Evolutionary conservation across 2,329 filamentous ascomycete genomes (phyloP).

Genomic region (Taxawa tesnikishii): DNA sequence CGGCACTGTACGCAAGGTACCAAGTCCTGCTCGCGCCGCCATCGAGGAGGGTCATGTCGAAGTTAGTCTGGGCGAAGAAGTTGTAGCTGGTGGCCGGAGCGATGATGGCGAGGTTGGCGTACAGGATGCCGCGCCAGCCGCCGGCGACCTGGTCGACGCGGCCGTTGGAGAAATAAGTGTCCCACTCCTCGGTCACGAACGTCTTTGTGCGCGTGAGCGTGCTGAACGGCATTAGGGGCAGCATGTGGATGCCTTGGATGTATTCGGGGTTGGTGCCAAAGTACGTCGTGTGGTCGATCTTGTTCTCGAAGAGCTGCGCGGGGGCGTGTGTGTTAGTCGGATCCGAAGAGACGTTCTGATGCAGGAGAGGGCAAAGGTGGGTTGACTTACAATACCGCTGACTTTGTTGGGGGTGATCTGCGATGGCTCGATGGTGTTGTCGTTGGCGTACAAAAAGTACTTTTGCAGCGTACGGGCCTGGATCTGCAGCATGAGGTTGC

Average conservation of each 20-base stretch:
- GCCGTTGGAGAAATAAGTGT: constrained; percentile 59
- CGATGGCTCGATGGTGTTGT: constrained; percentile 60
- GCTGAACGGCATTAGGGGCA: constrained; percentile 59
- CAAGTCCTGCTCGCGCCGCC: constrained; percentile 74
- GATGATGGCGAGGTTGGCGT: constrained; percentile 68
- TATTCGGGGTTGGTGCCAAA: constrained; percentile 46
- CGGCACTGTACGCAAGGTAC: constrained; percentile 71
- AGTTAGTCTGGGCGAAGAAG: constrained; percentile 59
- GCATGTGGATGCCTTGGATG: constrained; percentile 64
- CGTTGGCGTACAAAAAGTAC: constrained; percentile 69
- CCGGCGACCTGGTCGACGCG: constrained; percentile 53
- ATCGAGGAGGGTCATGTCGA: constrained; percentile 60
- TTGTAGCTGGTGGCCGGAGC: constrained; percentile 57
- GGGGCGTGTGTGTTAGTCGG: constrained; percentile 10
- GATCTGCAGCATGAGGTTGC: constrained; percentile 74
- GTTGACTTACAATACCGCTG: constrained; percentile 34
- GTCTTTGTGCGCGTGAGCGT: constrained; percentile 50
- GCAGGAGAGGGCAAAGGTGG: no score
- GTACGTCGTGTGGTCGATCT: constrained; percentile 84
- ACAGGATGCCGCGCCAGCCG: constrained; percentile 79
- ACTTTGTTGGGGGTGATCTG: constrained; percentile 73
- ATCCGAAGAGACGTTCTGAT: no score
- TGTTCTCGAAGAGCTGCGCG: constrained; percentile 73
- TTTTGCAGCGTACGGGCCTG: constrained; percentile 58
- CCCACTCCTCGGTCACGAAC: constrained; percentile 78